A percentile compares a stretch with the other conserved stretches of the same genome.
Evolutionary conservation across 1,139 yeast genomes (phyloP).

Genomic region (Geotrichum candidum): DNA sequence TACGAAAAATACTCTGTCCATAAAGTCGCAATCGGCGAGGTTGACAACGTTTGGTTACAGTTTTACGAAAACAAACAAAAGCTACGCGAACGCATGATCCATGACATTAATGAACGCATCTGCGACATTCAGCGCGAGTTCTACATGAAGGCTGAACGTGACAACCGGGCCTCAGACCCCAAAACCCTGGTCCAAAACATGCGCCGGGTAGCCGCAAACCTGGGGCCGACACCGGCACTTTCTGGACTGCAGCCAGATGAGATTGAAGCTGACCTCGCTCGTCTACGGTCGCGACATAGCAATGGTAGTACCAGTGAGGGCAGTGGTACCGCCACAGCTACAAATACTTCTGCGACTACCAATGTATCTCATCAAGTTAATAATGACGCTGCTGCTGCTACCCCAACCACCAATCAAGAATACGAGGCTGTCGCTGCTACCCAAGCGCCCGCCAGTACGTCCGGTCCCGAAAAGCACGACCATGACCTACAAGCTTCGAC

Average conservation of each 20-base stretch:
- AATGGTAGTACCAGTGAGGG: background rate
- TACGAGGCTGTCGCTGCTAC: background rate
- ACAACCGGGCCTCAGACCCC: background rate
- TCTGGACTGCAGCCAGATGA: background rate
- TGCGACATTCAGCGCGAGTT: conserved; percentile 18
- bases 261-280: conserved; percentile 3
- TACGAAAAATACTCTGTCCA: conserved; percentile 26
- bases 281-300: conserved; percentile 1
- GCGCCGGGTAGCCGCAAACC: background rate
- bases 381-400: background rate
- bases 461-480: background rate
- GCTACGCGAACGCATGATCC: conserved; percentile 5
- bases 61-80: conserved; percentile 8
- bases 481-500: background rate
- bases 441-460: background rate
- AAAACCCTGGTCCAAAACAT: background rate
- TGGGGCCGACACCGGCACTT: background rate
- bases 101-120: conserved; percentile 15
- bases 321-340: background rate
- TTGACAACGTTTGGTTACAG: conserved; percentile 21
- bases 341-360: background rate
- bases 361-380: conserved; percentile 1
- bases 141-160: background rate
- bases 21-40: conserved; percentile 27
- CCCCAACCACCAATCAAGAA: no score